Evolutionary conservation across 768 basidiomycete genomes (phyloP).

Genomic region (Lanmaoa rubissima): DNA sequence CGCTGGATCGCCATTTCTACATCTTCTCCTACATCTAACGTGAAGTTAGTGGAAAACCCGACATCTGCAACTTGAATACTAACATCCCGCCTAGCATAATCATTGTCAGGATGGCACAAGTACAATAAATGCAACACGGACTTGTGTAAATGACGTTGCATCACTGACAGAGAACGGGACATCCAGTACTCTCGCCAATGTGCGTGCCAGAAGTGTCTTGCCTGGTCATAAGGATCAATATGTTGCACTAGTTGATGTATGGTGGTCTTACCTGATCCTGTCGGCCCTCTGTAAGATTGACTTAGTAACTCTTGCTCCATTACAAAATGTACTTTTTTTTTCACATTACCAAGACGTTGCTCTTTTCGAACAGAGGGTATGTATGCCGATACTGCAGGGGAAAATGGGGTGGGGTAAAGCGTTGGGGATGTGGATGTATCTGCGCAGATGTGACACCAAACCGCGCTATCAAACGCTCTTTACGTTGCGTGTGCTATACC

Average conservation of each 20-base stretch:
- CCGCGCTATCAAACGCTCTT: constrained; percentile 26
- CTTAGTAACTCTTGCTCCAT: constrained; percentile 7
- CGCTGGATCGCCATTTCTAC: constrained; percentile 90
- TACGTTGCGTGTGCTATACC: not conserved
- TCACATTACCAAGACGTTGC: constrained; percentile 91
- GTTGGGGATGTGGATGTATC: constrained; percentile 57
- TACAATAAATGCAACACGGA: constrained; percentile 29
- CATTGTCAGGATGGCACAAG: constrained; percentile 5
- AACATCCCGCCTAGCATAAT: constrained; percentile 63
- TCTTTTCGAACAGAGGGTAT: constrained; percentile 82
- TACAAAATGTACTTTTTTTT: constrained; percentile 21
- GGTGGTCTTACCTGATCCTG: constrained; percentile 68
- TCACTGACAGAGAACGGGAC: constrained; percentile 94
- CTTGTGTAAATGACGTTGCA: constrained; percentile 93
- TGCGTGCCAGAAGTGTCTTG: constrained; percentile 88
- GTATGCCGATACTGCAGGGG: constrained; percentile 43
- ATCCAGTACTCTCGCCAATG: constrained; percentile 86
- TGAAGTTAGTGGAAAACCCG: constrained; percentile 3
- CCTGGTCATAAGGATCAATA: constrained; percentile 41
- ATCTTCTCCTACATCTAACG: constrained; percentile 89
- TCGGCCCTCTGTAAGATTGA: constrained; percentile 60
- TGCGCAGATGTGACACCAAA: constrained; percentile 53
- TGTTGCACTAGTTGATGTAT: constrained; percentile 10
- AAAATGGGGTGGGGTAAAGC: constrained; percentile 33
- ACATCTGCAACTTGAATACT: constrained; percentile 29